Percentiles rank a stretch among this genome's conserved stretches.
Evolutionary conservation across 2,329 filamentous ascomycete genomes (phyloP).

Genomic region (Aspergillus nomiae): DNA sequence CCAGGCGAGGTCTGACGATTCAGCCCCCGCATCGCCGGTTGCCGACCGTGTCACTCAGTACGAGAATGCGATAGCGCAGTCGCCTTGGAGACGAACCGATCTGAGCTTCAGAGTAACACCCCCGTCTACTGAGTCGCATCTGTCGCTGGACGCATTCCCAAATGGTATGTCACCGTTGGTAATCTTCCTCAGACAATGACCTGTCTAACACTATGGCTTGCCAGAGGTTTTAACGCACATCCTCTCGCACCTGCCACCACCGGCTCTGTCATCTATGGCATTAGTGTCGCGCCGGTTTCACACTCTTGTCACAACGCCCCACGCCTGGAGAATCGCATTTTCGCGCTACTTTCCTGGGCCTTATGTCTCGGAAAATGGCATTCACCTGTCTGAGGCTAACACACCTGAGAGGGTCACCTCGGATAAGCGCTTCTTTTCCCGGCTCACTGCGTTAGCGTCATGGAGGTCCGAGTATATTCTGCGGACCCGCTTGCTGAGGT

Average conservation of each 20-base stretch:
- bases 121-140: constrained; percentile 45
- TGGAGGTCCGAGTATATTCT: constrained; percentile 97
- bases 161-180: constrained; percentile 64
- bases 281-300: constrained; percentile 89
- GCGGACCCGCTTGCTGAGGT: constrained; percentile 79
- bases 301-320: constrained; percentile 80
- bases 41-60: constrained; percentile 51
- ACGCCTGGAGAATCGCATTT: constrained; percentile 93
- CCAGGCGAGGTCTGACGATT: constrained; percentile 10
- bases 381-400: constrained; percentile 49
- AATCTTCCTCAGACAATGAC: constrained; percentile 6
- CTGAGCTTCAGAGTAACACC: constrained; percentile 56
- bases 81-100: constrained; percentile 43
- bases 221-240: constrained; percentile 90
- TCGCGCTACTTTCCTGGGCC: constrained; percentile 85
- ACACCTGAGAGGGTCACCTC: constrained; percentile 62
- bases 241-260: constrained; percentile 83
- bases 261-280: constrained; percentile 78
- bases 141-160: constrained; percentile 65
- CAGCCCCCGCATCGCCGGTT: not conserved
- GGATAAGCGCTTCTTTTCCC: constrained; percentile 77
- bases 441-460: constrained; percentile 80
- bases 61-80: constrained; percentile 49
- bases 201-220: constrained; percentile 13
- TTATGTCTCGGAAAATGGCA: constrained; percentile 53